Evolutionary conservation across 2,329 filamentous ascomycete species (phyloP), one percentile per base, ranked within the genome.

Genomic region (Trematosphaeria pertusa): DNA sequence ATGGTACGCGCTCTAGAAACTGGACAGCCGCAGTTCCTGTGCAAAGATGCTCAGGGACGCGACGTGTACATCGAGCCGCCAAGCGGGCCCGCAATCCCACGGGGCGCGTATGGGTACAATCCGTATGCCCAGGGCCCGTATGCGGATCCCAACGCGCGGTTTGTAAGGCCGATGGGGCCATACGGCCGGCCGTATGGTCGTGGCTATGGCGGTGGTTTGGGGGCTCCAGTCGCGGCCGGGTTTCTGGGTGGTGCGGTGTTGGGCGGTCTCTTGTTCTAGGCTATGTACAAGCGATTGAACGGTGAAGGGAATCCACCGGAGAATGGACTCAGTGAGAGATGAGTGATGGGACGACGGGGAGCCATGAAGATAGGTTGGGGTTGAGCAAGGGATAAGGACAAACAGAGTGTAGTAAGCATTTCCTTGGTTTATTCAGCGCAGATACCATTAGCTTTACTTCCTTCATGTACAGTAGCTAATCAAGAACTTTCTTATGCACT

Each of bases 51-150:
- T 9, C 66, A 81, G 22, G 81, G 82, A 1, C 72, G 74, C 30
- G 78, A 84, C 43, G 71, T 85, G n/a, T 86, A 81, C 63, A 75
- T 86, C 24, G 79, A 83, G 56, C 81, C 82, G 7, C 81, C 81
- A 2, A 67, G 69, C 19, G 73, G 71, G 0, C 51, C 58, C 1
- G 51, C 48, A 11, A 56, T 54, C 14, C 57, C 60, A 6, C 28
- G 48, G 2, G 63, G 66, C 30, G 73, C 65, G 6, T 73, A 73
- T 51, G 73, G 74, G 17, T 76, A 73, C 55, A 79, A 75, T 51
- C 78, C 76, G 4, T 81, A 76, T 64, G 65, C 59, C 2, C 62
- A 62, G 22, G 76, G 73, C 28, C 70, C 56, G 37, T 83, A 82
- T 60, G 69, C 69, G 14, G 73, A 75, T 44, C 76, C 76, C 3